Evolutionary conservation across 352 stramenopile species (phyloP), one percentile per base, ranked within the genome.

Genomic region (Globisporangium canariense): DNA sequence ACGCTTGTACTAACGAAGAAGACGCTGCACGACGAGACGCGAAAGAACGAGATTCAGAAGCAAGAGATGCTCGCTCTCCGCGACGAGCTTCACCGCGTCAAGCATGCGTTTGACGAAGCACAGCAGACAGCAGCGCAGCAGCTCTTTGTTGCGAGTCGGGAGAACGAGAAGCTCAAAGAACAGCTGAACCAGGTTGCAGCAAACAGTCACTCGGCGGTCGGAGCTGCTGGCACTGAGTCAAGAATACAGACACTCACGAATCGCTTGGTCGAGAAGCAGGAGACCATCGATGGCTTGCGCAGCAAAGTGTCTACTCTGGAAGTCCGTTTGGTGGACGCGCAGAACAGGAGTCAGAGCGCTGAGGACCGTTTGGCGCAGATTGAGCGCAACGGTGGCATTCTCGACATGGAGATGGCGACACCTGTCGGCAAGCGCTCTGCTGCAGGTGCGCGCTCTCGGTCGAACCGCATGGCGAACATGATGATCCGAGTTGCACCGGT

Each of bases 191-290:
- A 83, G 30, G 55, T 58, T 10, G 30, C 32, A 18, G 36, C 52
- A 0, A 43, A 40, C 30, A 58, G 52, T 32, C 30, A 58, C 32
- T 10, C 73, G 40, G 71, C 69, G 1, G 55, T 65, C 16, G 68
- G 68, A 2, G 64, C 71, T 8, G 67, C 63, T 1, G 81, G 76
- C 30, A 76, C 73, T 9, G 81, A 94, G 60, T 66, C 80, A 14
- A 73, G 81, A 25, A 90, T 93, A 64, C 84, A 92, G 58, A 82
- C 78, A 41, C 76, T 95, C 32, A 95, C 86, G 20, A 91, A 91
- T 58, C 72, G 83, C 2, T 54, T 95, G 20, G 81, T 95, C 11
- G 83, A 93, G 61, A 95, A 95, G 67, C 86, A 95, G 50, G 86
- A 93, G 56, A 84, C 70, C 0, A 76, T 95, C 36, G 86, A 95